Percentiles rank a stretch among this genome's conserved stretches.
Evolutionary conservation across 352 stramenopile species (phyloP).

Genomic region (Pythium rhizo-oryzae): DNA sequence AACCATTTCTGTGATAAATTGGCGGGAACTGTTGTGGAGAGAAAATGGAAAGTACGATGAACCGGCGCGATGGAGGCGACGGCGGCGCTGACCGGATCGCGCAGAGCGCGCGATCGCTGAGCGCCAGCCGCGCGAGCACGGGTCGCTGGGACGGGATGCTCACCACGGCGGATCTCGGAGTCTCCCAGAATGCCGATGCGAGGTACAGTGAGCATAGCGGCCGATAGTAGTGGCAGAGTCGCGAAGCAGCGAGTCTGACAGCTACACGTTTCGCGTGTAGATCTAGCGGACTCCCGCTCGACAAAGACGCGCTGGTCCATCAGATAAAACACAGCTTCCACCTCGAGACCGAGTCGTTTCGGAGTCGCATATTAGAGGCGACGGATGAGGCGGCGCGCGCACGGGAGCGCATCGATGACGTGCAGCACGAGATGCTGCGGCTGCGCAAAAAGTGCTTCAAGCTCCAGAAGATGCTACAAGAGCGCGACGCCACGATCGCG

Average conservation of each 20-base stretch:
- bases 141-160: constrained; percentile 19
- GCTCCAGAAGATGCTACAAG: constrained; percentile 58
- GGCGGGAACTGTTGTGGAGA: constrained; percentile 5
- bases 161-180: constrained; percentile 16
- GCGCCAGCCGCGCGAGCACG: constrained; percentile 4
- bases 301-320: constrained; percentile 32
- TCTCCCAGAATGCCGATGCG: background rate
- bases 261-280: background rate
- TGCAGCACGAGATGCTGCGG: constrained; percentile 49
- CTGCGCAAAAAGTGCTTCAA: constrained; percentile 61
- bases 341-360: constrained; percentile 54
- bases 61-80: background rate
- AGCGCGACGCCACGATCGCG: constrained; percentile 56
- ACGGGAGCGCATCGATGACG: constrained; percentile 33
- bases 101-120: constrained; percentile 4
- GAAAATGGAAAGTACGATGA: constrained; percentile 17
- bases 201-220: constrained; percentile 2
- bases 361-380: constrained; percentile 38
- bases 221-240: too few species aligned
- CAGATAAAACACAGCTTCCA: constrained; percentile 68
- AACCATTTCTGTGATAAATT: constrained; percentile 2
- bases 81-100: constrained; percentile 3
- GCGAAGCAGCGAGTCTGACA: too few species aligned
- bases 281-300: background rate
- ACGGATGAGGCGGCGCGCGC: constrained; percentile 32